phyloP scores from a whole-genome alignment of 2,329 filamentous ascomycete genomes.

The Alternaria gaisen region DNA sequence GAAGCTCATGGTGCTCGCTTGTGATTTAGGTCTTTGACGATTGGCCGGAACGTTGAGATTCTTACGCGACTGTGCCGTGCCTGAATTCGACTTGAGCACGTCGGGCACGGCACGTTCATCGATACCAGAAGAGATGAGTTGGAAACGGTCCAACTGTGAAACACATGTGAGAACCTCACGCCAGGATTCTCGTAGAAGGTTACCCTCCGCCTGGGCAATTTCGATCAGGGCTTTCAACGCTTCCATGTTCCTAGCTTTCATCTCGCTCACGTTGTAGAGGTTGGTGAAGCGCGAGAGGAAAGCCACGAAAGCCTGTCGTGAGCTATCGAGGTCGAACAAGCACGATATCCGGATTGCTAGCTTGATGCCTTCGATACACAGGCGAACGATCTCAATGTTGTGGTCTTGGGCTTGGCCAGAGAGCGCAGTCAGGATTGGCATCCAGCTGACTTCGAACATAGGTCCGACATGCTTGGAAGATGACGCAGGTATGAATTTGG shows the following conservation, averaged over 20 bases:
- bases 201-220: constrained; percentile 90
- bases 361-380: constrained; percentile 96
- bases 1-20: constrained; percentile 59
- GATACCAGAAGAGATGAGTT: constrained; percentile 92
- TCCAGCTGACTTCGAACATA: constrained; percentile 99
- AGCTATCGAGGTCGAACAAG: constrained; percentile 91
- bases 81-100: constrained; percentile 77
- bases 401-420: constrained; percentile 95
- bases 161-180: constrained; percentile 94
- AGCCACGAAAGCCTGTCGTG: constrained; percentile 92
- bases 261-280: constrained; percentile 92
- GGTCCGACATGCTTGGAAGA: constrained; percentile 95
- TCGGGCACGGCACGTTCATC: constrained; percentile 93
- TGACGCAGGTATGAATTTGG: constrained; percentile 86
- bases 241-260: constrained; percentile 95
- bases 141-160: constrained; percentile 92
- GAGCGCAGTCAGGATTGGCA: constrained; percentile 96
- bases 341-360: constrained; percentile 93
- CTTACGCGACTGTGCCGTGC: constrained; percentile 67
- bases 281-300: constrained; percentile 94
- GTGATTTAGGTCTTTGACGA: constrained; percentile 57
- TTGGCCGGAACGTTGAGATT: constrained; percentile 70
- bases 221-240: constrained; percentile 91
- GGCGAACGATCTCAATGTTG: constrained; percentile 87
- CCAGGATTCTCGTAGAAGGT: constrained; percentile 89